These are phyloP conservation scores for Pyrenula massariospora DNA, from an alignment of 495 filamentous ascomycete genomes.

Conservation along the genomic window DNA sequence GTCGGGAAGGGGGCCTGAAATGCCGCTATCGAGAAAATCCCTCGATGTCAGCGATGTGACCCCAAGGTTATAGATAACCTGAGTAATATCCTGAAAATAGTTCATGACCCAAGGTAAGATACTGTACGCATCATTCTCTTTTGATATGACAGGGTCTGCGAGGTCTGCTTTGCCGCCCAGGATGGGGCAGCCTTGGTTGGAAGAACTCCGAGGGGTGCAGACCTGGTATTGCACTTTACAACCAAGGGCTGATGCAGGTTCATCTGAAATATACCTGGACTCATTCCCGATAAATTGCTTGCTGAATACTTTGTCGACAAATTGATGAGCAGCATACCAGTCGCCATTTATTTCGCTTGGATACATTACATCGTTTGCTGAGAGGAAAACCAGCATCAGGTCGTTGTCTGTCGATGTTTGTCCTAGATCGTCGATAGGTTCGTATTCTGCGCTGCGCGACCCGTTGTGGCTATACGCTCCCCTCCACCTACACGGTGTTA, in stretches of 20 bases:
- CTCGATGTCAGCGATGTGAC: not conserved
- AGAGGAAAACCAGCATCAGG: not conserved
- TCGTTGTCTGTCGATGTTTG: constrained; percentile 1
- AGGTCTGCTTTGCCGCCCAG: not conserved
- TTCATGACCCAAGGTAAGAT: no score
- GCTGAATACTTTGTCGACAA: not conserved
- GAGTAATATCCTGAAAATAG: constrained; percentile 2
- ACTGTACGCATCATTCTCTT: no score
- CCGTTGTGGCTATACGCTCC: no score
- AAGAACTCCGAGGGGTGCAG: constrained; percentile 2
- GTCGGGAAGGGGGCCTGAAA: not conserved
- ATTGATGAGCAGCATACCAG: constrained; percentile 2
- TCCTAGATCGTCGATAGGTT: no score
- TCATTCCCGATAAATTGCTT: no score
- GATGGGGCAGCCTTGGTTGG: not conserved
- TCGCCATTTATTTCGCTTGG: not conserved
- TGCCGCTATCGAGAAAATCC: not conserved
- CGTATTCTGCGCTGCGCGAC: no score
- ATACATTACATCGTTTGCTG: not conserved
- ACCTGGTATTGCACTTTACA: constrained; percentile 3
- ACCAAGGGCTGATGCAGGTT: constrained; percentile 4
- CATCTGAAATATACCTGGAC: not conserved
- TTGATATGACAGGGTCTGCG: no score
- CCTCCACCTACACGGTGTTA: no score
- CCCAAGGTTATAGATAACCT: not conserved